These are phyloP conservation scores for Miamiensis avidus DNA, from an alignment of 169 alveolate species.

Conservation along the genomic window DNA sequence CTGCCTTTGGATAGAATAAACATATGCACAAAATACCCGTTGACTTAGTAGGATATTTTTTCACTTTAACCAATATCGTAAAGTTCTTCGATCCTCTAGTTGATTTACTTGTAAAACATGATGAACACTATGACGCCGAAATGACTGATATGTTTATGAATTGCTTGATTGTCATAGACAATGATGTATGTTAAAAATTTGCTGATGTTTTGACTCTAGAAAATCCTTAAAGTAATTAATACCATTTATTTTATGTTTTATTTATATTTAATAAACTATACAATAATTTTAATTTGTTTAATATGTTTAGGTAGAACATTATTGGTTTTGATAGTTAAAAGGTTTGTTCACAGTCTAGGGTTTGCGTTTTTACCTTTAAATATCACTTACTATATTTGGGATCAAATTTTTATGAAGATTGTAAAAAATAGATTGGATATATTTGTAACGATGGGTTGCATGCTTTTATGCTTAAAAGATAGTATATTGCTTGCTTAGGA, in stretches of 20 bases:
- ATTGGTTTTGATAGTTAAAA: slow-evolving; percentile 35
- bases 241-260: background rate
- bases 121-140: slow-evolving; percentile 44
- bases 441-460: slow-evolving; percentile 37
- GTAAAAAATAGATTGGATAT: slow-evolving; percentile 44
- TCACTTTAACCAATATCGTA: slow-evolving; percentile 25
- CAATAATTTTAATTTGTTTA: no score
- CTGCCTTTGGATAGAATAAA: slow-evolving; percentile 31
- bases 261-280: no score
- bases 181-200: slow-evolving; percentile 31
- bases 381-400: slow-evolving; percentile 30
- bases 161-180: slow-evolving; percentile 35
- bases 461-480: slow-evolving; percentile 42
- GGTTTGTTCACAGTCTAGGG: slow-evolving; percentile 51
- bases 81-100: slow-evolving; percentile 48
- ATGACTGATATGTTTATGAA: slow-evolving; percentile 50
- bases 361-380: slow-evolving; percentile 47
- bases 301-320: slow-evolving; percentile 10
- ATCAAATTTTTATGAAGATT: slow-evolving; percentile 42
- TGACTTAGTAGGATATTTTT: slow-evolving; percentile 43
- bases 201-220: slow-evolving; percentile 23
- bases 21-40: slow-evolving; percentile 43
- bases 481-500: slow-evolving; percentile 7
- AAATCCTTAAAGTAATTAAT: slow-evolving; percentile 5
- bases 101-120: slow-evolving; percentile 43